Evolutionary conservation across 23 red algal species (phyloP).

Genomic region (Cyanidiococcus yangmingshanensis): DNA sequence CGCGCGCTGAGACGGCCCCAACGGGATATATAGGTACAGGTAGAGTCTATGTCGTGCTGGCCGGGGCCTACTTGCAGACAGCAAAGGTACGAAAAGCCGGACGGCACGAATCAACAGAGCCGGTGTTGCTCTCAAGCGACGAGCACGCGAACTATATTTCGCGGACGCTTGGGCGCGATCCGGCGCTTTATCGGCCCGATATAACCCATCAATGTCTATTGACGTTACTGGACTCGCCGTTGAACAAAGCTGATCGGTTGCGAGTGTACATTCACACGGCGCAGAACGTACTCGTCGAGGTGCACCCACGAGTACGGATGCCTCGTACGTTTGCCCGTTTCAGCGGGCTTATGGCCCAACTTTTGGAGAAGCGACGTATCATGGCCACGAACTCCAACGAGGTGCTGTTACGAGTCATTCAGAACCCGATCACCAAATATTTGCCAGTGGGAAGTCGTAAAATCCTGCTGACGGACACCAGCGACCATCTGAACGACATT

Average conservation of each 20-base stretch:
- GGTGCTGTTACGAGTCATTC: conserved; percentile 66
- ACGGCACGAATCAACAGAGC: conserved; percentile 32
- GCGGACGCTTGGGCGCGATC: conserved; percentile 43
- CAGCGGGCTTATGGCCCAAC: conserved; percentile 73
- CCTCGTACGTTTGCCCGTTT: conserved; percentile 81
- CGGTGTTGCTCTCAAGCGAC: conserved; percentile 65
- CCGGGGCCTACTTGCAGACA: conserved; percentile 60
- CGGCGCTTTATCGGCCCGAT: conserved; percentile 78
- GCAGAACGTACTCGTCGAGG: conserved; percentile 70
- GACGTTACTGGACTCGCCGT: conserved; percentile 69
- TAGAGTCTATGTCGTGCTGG: conserved; percentile 63
- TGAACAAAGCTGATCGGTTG: conserved; percentile 90
- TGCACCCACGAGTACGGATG: conserved; percentile 76
- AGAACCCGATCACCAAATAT: conserved; percentile 79
- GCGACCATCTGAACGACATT: conserved; percentile 63
- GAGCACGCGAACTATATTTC: conserved; percentile 54
- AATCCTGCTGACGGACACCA: conserved; percentile 60
- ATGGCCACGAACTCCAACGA: conserved; percentile 45
- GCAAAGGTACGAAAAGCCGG: background rate
- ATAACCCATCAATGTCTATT: conserved; percentile 95
- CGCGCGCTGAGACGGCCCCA: background rate
- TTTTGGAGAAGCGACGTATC: conserved; percentile 82
- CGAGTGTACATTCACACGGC: conserved; percentile 78
- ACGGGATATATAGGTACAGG: conserved; percentile 14
- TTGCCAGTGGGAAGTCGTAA: conserved; percentile 64